Conservation (phyloP, 768 basidiomycete species). For the Suillus subalutaceus region DNA sequence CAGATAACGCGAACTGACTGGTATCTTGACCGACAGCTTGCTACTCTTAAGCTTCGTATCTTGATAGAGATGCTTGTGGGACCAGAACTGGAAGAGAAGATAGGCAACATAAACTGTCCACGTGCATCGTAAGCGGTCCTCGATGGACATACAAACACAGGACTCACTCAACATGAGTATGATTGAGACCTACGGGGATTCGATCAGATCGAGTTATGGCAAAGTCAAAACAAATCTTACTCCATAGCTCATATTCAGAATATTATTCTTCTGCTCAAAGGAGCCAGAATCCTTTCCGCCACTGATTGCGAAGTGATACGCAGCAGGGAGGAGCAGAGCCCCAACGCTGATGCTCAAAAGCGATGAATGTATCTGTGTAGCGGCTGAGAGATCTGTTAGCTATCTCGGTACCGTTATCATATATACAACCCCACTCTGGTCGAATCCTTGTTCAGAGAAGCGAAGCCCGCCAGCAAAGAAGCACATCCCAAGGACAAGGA, state of each 20-base stretch:
- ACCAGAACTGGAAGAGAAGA: constrained; percentile 59
- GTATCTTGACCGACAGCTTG: constrained; percentile 37
- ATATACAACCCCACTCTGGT: constrained; percentile 53
- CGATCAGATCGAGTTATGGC: constrained; percentile 3
- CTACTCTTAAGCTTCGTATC: constrained; percentile 50
- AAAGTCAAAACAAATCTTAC: constrained; percentile 34
- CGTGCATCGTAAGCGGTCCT: constrained; percentile 3
- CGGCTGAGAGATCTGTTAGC: constrained; percentile 34
- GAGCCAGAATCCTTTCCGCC: constrained; percentile 26
- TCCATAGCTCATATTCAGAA: constrained; percentile 55
- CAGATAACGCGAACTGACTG: constrained; percentile 31
- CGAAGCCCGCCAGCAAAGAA: constrained; percentile 83
- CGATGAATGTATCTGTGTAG: constrained; percentile 76
- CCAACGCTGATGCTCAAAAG: constrained; percentile 79
- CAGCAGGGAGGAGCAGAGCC: constrained; percentile 77
- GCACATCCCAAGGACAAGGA: constrained; percentile 87
- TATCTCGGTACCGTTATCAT: neutral
- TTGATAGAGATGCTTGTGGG: constrained; percentile 55
- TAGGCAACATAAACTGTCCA: constrained; percentile 52
- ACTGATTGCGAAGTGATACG: constrained; percentile 65
- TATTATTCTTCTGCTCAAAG: constrained; percentile 40
- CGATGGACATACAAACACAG: too few species aligned
- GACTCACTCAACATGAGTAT: constrained; percentile 55
- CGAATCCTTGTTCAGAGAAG: constrained; percentile 82
- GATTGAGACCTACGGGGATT: constrained; percentile 44